Evolutionary conservation across 1,139 yeast genomes (phyloP).

Genomic region (Nematodospora anomalae): DNA sequence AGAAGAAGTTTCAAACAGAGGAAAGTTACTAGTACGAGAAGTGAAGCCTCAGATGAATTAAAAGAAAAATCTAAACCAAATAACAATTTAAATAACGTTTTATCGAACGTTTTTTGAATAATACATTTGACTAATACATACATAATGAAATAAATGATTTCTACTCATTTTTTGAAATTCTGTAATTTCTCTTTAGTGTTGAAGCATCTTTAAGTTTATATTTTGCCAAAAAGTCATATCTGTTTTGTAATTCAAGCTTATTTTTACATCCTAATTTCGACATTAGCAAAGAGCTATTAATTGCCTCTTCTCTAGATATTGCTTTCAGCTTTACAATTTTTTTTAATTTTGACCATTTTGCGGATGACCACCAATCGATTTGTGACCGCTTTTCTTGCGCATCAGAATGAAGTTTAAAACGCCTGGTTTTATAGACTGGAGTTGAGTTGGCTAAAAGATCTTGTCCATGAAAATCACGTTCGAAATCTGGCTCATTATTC

Average conservation of each 20-base stretch:
- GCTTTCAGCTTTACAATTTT: slow-evolving; percentile 21
- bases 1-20: slow-evolving; percentile 65
- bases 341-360: slow-evolving; percentile 26
- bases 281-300: slow-evolving; percentile 23
- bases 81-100: slow-evolving; percentile 47
- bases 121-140: slow-evolving; percentile 4
- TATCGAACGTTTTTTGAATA: slow-evolving; percentile 33
- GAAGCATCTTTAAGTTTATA: slow-evolving; percentile 10
- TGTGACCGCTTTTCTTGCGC: neutral
- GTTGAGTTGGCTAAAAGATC: slow-evolving; percentile 2
- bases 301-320: slow-evolving; percentile 22
- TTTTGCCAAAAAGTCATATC: slow-evolving; percentile 25
- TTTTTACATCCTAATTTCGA: slow-evolving; percentile 21
- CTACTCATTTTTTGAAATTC: neutral
- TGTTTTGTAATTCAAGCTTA: slow-evolving; percentile 21
- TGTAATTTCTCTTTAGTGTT: neutral
- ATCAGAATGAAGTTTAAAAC: neutral
- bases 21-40: slow-evolving; percentile 61
- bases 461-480: neutral
- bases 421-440: neutral
- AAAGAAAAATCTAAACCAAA: slow-evolving; percentile 46
- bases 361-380: slow-evolving; percentile 22
- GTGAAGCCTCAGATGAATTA: slow-evolving; percentile 53
- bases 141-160: too few species aligned
- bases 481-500: slow-evolving; percentile 7